Evolutionary conservation across 257 asterid species (phyloP).

Genomic region (Solanum medicagineum): DNA sequence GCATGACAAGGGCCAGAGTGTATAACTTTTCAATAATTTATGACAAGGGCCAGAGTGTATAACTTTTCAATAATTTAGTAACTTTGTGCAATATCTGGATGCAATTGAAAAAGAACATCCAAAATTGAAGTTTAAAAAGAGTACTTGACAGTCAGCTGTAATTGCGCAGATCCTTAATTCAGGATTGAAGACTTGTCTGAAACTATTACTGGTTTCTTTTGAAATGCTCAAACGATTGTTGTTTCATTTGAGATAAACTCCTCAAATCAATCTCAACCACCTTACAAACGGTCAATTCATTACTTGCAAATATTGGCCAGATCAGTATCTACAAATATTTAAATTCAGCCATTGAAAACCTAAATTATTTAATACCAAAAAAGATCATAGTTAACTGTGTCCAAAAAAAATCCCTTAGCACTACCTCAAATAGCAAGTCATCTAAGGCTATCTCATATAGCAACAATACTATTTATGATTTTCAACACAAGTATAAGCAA

Average conservation of each 20-base stretch:
- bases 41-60: not conserved
- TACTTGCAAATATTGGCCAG: not conserved
- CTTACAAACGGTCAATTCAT: not conserved
- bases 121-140: not conserved
- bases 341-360: not conserved
- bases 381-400: not conserved
- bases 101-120: not conserved
- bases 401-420: not conserved
- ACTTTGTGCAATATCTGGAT: not conserved
- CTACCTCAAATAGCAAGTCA: not conserved
- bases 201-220: not conserved
- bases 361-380: not conserved
- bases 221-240: not conserved
- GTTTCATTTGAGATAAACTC: not conserved
- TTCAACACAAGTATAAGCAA: no score
- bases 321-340: no score
- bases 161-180: not conserved
- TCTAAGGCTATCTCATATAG: not conserved
- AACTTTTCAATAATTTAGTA: not conserved
- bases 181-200: not conserved
- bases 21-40: not conserved
- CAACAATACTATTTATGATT: no score
- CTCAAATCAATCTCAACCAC: not conserved
- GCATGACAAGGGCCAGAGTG: not conserved
- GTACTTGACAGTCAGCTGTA: not conserved